These are phyloP conservation scores for Aureobasidium sp. DNA, from an alignment of 2,329 filamentous ascomycete genomes.

Conservation along the genomic window DNA sequence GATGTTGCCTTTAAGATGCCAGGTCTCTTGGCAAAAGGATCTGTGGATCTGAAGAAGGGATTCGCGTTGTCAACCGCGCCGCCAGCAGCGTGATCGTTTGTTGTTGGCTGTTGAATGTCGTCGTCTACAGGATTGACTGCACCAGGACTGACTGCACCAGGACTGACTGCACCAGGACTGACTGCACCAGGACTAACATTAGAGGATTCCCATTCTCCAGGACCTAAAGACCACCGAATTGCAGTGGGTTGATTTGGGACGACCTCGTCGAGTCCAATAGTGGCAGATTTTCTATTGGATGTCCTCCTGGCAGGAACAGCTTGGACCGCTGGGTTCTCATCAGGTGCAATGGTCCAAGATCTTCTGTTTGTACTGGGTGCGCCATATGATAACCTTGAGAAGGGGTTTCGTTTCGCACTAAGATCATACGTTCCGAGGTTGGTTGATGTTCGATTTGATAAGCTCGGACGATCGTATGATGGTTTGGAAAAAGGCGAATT, in stretches of 20 bases:
- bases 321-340: background rate
- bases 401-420: background rate
- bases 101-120: background rate
- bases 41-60: background rate
- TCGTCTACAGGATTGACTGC: background rate
- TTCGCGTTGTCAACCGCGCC: background rate
- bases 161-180: background rate
- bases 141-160: background rate
- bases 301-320: background rate
- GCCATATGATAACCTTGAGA: background rate
- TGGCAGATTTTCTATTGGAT: background rate
- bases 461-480: background rate
- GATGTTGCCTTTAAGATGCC: background rate
- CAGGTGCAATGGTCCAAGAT: background rate
- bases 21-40: background rate
- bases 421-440: background rate
- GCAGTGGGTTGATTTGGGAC: background rate
- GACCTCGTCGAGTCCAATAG: background rate
- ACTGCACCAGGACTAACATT: background rate
- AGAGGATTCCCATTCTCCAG: background rate
- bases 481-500: conserved; percentile 4
- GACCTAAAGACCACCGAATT: background rate
- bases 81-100: background rate
- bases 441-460: background rate
- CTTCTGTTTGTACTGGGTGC: background rate